Evolutionary conservation across 257 asterid genomes (phyloP).

Genomic region (Gentiana straminea): DNA sequence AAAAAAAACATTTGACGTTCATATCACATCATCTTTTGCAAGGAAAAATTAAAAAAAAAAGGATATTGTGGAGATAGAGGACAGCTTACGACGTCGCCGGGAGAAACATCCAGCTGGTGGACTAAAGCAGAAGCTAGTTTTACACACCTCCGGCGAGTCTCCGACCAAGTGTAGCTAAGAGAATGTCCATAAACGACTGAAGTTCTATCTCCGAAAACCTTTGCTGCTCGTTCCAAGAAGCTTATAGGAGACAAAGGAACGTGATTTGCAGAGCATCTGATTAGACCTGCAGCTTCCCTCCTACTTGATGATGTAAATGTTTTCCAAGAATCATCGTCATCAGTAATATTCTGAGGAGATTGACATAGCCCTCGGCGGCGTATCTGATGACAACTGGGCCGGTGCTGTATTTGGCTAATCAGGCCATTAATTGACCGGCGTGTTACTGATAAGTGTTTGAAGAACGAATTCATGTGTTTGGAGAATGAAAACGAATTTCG

Average conservation of each 20-base stretch:
- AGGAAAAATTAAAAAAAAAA: not conserved
- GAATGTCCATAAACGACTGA: conserved; percentile 19
- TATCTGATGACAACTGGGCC: not conserved
- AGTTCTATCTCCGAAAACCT: conserved; percentile 27
- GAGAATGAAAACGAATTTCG: too few species aligned
- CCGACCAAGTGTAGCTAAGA: conserved; percentile 26
- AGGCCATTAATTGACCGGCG: not conserved
- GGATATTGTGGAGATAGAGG: not conserved
- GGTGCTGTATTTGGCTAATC: not conserved
- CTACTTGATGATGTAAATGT: conserved; percentile 1
- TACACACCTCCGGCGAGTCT: conserved; percentile 24
- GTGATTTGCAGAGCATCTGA: conserved; percentile 21
- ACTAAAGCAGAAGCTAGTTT: conserved; percentile 27
- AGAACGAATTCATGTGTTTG: conserved; percentile 8
- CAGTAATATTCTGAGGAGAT: not conserved
- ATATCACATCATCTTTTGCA: too few species aligned
- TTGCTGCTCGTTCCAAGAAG: conserved; percentile 29
- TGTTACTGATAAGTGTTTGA: conserved; percentile 1
- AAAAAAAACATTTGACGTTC: too few species aligned
- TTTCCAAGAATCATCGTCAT: conserved; percentile 1
- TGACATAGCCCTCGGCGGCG: conserved; percentile 8
- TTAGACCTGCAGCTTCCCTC: conserved; percentile 18
- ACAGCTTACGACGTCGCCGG: conserved; percentile 25
- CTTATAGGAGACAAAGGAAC: conserved; percentile 31
- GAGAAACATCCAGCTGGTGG: conserved; percentile 22